Evolutionary conservation across 257 asterid species (phyloP).

Genomic region (Nicotiana attenuata): DNA sequence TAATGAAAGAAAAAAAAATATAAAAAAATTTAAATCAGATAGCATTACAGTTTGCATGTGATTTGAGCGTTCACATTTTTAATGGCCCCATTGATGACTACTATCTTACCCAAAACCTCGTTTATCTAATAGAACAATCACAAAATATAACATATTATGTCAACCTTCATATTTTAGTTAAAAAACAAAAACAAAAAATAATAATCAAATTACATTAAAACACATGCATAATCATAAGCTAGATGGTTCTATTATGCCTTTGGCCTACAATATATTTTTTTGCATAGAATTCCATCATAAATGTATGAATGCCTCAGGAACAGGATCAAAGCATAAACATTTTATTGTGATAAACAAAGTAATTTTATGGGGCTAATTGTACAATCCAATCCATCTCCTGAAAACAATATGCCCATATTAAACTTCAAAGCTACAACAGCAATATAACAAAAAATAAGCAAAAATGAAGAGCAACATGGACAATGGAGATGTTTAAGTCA

Average conservation of each 20-base stretch:
- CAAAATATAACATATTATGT: too few relatives aligned
- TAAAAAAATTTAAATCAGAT: neutral
- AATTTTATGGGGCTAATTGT: too few relatives aligned
- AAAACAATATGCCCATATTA: too few relatives aligned
- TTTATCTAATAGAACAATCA: too few relatives aligned
- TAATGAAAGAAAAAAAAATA: neutral
- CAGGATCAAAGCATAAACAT: too few relatives aligned
- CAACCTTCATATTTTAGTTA: neutral
- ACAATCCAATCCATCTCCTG: too few relatives aligned
- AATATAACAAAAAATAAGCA: too few relatives aligned
- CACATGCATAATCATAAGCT: neutral
- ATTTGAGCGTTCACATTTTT: neutral
- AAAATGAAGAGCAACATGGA: too few relatives aligned
- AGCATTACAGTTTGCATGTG: neutral
- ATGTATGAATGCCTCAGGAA: too few relatives aligned
- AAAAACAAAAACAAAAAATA: neutral
- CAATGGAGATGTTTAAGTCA: too few relatives aligned
- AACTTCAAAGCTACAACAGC: too few relatives aligned
- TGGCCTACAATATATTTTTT: neutral
- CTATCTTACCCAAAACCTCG: neutral
- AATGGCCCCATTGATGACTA: neutral
- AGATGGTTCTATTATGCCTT: neutral
- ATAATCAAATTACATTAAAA: neutral
- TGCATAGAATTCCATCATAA: neutral
- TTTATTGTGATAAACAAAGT: too few relatives aligned